Base-by-base conservation (phyloP, 2,329 filamentous ascomycete genomes). In the Clonostachys rosea region DNA sequence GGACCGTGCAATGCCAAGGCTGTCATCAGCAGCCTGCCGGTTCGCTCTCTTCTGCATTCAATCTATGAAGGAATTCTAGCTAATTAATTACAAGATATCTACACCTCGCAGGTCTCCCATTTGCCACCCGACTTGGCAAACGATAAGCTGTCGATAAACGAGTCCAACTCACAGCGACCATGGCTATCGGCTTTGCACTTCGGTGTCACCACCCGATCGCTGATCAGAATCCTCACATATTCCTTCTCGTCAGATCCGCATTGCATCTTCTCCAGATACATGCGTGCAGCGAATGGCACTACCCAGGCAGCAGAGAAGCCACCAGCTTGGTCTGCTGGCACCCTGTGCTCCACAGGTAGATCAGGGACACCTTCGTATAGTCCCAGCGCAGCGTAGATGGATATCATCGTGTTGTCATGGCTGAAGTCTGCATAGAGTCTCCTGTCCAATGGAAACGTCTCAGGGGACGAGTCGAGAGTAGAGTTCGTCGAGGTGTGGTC, bases 351-450 rank as follows among this genome's bases (percentile, higher is more conserved):
- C 20, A 74, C 75, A 3, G 77, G 73, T 20, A 86, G 67, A 11
- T 75, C 70, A 13, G 61, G 58, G 0, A 82, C 89, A 40, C 66
- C 68, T 54, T 91, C 87, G 67, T 90, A 95, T 24, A 96, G 69
- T 0, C 90, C 88, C 52, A 96, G 61, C 0, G 90, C 89, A 6
- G 82, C 83, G 60, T 87, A 87, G 7, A 95, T 81, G 8, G 79
- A 78, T 33, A 80, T 81, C 83, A 96, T 90, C 60, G 87, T 84
- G 63, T 95, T 96, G 66, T 96, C 91, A 65, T 96, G 91, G 52
- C 84, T 89, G 61, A 96, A 96, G 65, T 96, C 91, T 0, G 89
- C 91, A 59, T 95, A 96, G 2, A 96, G 68, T 11, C 68, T 69
- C 40, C 71, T 66, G 51, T 78, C 75, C 0, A 95, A 69, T 0